These are phyloP conservation scores for Arctium minus DNA, from an alignment of 129 eudicot species.

Conservation along the genomic window DNA sequence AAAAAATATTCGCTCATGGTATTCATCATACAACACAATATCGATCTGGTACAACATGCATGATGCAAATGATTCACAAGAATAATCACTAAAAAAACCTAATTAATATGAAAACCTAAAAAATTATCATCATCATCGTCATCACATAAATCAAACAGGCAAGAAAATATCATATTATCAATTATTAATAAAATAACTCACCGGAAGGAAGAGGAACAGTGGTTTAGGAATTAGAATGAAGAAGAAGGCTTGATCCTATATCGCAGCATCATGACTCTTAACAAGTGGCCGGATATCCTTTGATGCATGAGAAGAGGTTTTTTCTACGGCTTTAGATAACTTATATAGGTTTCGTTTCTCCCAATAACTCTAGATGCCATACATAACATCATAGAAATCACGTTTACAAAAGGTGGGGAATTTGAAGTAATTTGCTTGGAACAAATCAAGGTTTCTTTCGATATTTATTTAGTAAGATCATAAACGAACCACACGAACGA, in stretches of 20 bases:
- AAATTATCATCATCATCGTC: neutral
- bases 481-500: too few relatives aligned
- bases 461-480: too few relatives aligned
- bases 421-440: too few relatives aligned
- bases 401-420: too few relatives aligned
- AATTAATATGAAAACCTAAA: neutral
- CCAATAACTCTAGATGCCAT: neutral
- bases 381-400: too few relatives aligned
- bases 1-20: neutral
- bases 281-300: too few relatives aligned
- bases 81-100: neutral
- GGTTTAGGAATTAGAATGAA: neutral
- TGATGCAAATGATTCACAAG: neutral
- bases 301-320: neutral
- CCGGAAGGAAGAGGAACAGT: neutral
- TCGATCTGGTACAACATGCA: neutral
- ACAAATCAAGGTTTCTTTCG: too few relatives aligned
- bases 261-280: too few relatives aligned
- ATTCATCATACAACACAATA: neutral
- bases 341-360: neutral
- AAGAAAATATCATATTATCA: neutral
- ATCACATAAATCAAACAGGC: neutral
- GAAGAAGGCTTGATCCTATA: too few relatives aligned
- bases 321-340: neutral
- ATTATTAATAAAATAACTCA: neutral